These are phyloP conservation scores for Selaginella tamariscina DNA, from an alignment of 75 land plant genomes.

Conservation along the genomic window DNA sequence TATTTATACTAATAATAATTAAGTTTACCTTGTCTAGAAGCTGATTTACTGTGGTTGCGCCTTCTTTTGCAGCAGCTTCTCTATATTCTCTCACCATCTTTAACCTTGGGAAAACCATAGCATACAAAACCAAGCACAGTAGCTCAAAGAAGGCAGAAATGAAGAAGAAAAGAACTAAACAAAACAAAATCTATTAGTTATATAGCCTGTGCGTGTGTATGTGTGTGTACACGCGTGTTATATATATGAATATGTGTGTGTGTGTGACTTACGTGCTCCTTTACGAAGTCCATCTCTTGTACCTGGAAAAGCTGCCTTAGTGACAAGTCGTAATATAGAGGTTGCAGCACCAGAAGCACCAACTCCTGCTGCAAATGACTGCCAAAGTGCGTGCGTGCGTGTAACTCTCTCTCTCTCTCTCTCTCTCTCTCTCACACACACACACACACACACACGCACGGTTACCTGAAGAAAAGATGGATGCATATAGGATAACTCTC, in stretches of 20 bases:
- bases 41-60: background rate
- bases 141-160: background rate
- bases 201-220: background rate
- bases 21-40: background rate
- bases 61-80: background rate
- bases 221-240: no score
- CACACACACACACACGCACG: no score
- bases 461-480: slow-evolving; percentile 6
- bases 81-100: background rate
- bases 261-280: slow-evolving; percentile 4
- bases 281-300: slow-evolving; percentile 3
- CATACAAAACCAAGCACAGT: background rate
- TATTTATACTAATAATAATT: background rate
- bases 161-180: slow-evolving; percentile 2
- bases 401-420: no score
- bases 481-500: slow-evolving; percentile 5
- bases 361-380: background rate
- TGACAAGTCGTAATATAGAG: background rate
- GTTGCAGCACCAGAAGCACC: slow-evolving; percentile 12
- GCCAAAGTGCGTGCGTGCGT: background rate
- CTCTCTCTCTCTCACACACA: background rate
- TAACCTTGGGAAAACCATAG: slow-evolving; percentile 4
- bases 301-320: background rate
- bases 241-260: no score
- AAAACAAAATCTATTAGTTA: background rate